Percentiles rank a stretch among this genome's conserved stretches.
phyloP scores from a whole-genome alignment of 805 yeast genomes.

The Wickerhamiella azyma region DNA sequence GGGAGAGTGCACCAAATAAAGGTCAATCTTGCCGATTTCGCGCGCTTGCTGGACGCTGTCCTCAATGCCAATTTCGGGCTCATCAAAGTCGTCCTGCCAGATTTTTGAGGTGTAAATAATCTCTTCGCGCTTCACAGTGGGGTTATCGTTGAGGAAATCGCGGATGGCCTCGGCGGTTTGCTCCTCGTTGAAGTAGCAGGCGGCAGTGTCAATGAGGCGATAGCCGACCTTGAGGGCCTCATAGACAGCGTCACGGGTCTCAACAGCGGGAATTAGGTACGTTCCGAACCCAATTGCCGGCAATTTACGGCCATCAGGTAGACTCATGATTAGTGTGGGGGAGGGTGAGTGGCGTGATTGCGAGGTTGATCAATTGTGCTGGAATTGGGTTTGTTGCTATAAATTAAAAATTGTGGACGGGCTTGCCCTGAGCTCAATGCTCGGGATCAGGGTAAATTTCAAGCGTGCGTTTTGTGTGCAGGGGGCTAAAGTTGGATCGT shows the following conservation, averaged over 20 bases:
- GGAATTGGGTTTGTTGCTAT: too few relatives aligned
- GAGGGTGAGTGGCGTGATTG: background rate
- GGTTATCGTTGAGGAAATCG: constrained; percentile 36
- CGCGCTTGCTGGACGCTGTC: constrained; percentile 40
- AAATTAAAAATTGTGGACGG: too few relatives aligned
- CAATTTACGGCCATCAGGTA: constrained; percentile 9
- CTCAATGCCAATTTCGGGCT: constrained; percentile 37
- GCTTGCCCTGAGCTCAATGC: too few relatives aligned
- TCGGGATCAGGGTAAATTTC: too few relatives aligned
- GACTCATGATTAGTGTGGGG: background rate
- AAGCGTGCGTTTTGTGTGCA: too few relatives aligned
- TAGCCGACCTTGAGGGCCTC: constrained; percentile 51
- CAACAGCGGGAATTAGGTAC: constrained; percentile 16
- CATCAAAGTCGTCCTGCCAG: constrained; percentile 47
- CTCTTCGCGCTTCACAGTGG: constrained; percentile 38
- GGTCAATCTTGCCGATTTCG: constrained; percentile 53
- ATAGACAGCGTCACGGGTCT: constrained; percentile 30
- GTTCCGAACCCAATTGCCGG: constrained; percentile 23
- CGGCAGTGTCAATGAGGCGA: constrained; percentile 64
- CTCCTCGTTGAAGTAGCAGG: constrained; percentile 47
- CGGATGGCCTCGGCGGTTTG: constrained; percentile 49
- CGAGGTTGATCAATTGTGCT: too few relatives aligned
- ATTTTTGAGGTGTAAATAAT: constrained; percentile 50
- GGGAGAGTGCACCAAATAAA: constrained; percentile 50
- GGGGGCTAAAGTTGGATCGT: too few relatives aligned